A percentile compares a stretch with the other conserved stretches of the same genome.
Conservation (phyloP, 1,139 yeast species). For the Lodderomyces jiufengensis region DNA sequence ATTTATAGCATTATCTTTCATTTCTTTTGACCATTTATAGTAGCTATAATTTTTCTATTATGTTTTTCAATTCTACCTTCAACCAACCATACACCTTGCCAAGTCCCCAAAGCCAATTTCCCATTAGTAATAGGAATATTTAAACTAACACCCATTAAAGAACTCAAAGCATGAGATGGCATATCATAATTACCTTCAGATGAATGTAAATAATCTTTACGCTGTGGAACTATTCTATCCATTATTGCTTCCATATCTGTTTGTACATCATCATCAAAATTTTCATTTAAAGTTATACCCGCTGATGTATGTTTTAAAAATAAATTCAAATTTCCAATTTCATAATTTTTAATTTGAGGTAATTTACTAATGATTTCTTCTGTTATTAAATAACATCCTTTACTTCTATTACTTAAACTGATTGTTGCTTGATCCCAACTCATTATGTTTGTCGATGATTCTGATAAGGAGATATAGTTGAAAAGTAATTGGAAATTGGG, state of each 20-base stretch:
- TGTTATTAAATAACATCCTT: constrained; percentile 71
- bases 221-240: constrained; percentile 69
- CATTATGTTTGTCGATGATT: constrained; percentile 12
- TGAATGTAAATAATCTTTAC: constrained; percentile 56
- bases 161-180: constrained; percentile 75
- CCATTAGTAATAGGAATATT: constrained; percentile 71
- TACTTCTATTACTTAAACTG: constrained; percentile 52
- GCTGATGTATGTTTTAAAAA: constrained; percentile 80
- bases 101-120: constrained; percentile 65
- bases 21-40: constrained; percentile 59
- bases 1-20: constrained; percentile 1
- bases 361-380: constrained; percentile 54
- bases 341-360: constrained; percentile 58
- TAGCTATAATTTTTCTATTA: constrained; percentile 64
- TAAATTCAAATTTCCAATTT: constrained; percentile 61
- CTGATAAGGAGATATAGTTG: background rate
- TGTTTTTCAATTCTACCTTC: constrained; percentile 69
- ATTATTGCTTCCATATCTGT: constrained; percentile 62
- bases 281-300: constrained; percentile 71
- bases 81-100: constrained; percentile 80
- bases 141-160: constrained; percentile 62
- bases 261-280: constrained; percentile 77
- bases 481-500: too few relatives aligned
- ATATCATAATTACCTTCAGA: constrained; percentile 83
- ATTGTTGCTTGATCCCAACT: constrained; percentile 59